Conservation (phyloP, 768 basidiomycete species). For the Aureoboletus auriporus region DNA sequence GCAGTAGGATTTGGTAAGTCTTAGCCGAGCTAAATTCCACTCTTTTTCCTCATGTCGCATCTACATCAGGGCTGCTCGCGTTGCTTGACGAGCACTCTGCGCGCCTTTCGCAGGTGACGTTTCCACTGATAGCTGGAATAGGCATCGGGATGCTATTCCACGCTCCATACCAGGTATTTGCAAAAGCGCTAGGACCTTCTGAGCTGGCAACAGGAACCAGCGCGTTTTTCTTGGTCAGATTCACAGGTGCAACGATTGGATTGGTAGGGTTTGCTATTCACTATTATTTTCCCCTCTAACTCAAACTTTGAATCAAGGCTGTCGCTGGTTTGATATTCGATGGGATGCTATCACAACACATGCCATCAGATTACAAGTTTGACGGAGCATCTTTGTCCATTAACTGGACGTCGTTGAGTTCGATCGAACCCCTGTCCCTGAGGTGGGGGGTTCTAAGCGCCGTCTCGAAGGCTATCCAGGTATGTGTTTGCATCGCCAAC, state of each 20-base stretch:
- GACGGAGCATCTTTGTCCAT: slow-evolving; percentile 44
- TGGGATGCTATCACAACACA: slow-evolving; percentile 41
- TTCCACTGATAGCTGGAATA: slow-evolving; percentile 68
- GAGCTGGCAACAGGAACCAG: slow-evolving; percentile 78
- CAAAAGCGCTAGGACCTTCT: slow-evolving; percentile 55
- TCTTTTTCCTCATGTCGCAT: slow-evolving; percentile 13
- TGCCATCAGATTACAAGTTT: slow-evolving; percentile 47
- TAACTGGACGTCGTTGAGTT: slow-evolving; percentile 49
- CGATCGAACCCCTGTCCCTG: slow-evolving; percentile 42
- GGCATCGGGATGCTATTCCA: slow-evolving; percentile 85
- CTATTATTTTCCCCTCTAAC: slow-evolving; percentile 1
- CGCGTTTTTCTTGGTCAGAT: slow-evolving; percentile 83
- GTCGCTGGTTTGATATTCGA: slow-evolving; percentile 74
- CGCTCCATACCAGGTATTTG: slow-evolving; percentile 80
- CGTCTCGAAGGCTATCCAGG: slow-evolving; percentile 63
- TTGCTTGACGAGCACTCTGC: slow-evolving; percentile 53
- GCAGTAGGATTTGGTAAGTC: slow-evolving; percentile 69
- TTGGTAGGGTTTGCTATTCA: slow-evolving; percentile 46
- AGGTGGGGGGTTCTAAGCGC: slow-evolving; percentile 46
- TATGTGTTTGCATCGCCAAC: slow-evolving; percentile 25
- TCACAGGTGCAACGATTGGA: slow-evolving; percentile 81
- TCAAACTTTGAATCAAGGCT: slow-evolving; percentile 44
- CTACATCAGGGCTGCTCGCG: slow-evolving; percentile 57
- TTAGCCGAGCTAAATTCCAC: neutral
- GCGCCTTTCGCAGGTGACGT: slow-evolving; percentile 43